These are phyloP conservation scores for Phylloporus sp. DNA, from an alignment of 768 basidiomycete genomes.

Conservation along the genomic window DNA sequence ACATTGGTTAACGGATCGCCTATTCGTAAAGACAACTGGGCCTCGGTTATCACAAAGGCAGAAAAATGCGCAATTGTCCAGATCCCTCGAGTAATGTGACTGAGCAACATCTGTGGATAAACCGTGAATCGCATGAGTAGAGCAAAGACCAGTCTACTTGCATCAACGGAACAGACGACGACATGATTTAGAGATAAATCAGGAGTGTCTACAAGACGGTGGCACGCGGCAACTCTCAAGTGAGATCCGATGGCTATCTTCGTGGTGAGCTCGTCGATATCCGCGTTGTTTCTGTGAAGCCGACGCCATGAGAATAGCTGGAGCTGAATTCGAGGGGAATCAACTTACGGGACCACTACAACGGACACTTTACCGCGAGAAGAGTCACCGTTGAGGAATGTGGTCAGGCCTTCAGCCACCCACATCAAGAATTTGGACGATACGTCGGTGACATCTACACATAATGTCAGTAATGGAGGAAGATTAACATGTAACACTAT, in stretches of 20 bases:
- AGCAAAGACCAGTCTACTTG: conserved; percentile 22
- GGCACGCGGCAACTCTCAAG: conserved; percentile 16
- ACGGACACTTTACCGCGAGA: conserved; percentile 11
- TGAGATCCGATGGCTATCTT: conserved; percentile 14
- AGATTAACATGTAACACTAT: not conserved
- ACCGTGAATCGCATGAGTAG: conserved; percentile 2
- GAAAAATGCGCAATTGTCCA: conserved; percentile 43
- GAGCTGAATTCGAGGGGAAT: not conserved
- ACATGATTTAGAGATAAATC: conserved; percentile 30
- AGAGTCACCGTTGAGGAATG: not conserved
- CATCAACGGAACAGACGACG: conserved; percentile 40
- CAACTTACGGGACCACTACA: conserved; percentile 19
- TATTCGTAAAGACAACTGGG: conserved; percentile 35
- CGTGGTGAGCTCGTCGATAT: conserved; percentile 12
- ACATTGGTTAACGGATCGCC: conserved; percentile 41
- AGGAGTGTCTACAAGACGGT: conserved; percentile 8
- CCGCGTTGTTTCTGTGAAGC: conserved; percentile 10
- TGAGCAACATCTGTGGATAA: conserved; percentile 36
- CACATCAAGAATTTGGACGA: conserved; percentile 20
- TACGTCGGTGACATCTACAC: conserved; percentile 16
- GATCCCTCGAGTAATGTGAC: conserved; percentile 35
- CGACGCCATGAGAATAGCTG: not conserved
- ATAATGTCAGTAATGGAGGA: conserved; percentile 1
- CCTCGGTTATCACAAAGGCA: conserved; percentile 43
- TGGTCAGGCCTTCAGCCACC: conserved; percentile 1